phyloP scores from a whole-genome alignment of 176 grass and related monocot species.

The Pharus latifolius region DNA sequence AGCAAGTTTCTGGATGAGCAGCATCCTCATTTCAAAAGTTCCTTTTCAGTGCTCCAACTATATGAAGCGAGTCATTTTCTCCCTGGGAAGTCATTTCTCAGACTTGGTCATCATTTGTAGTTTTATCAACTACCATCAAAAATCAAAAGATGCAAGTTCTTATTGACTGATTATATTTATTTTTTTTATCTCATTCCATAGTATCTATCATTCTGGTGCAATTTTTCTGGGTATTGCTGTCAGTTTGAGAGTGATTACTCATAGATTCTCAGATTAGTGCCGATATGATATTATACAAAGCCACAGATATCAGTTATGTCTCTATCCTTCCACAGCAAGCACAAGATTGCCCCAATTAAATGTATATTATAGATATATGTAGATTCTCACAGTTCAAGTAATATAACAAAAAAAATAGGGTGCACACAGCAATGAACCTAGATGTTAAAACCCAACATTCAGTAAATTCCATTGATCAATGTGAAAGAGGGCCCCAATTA shows the following conservation, averaged over 20 bases:
- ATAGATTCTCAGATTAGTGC: neutral
- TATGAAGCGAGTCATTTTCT: neutral
- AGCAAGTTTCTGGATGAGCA: neutral
- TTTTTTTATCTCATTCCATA: neutral
- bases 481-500: neutral
- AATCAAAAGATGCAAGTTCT: neutral
- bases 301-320: neutral
- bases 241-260: neutral
- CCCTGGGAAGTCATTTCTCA: neutral
- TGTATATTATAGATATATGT: neutral
- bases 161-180: neutral
- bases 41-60: neutral
- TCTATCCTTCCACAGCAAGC: neutral
- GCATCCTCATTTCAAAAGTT: constrained; percentile 3
- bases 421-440: neutral
- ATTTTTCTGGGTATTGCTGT: neutral
- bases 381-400: neutral
- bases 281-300: neutral
- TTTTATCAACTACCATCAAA: neutral
- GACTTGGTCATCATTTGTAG: neutral
- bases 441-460: neutral
- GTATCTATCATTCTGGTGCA: neutral
- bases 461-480: neutral
- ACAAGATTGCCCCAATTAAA: neutral
- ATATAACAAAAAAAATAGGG: neutral